Percentiles rank a stretch among this genome's conserved stretches.
Evolutionary conservation across 108 stramenopile species (phyloP).

Genomic region (Nitzschia sp.): DNA sequence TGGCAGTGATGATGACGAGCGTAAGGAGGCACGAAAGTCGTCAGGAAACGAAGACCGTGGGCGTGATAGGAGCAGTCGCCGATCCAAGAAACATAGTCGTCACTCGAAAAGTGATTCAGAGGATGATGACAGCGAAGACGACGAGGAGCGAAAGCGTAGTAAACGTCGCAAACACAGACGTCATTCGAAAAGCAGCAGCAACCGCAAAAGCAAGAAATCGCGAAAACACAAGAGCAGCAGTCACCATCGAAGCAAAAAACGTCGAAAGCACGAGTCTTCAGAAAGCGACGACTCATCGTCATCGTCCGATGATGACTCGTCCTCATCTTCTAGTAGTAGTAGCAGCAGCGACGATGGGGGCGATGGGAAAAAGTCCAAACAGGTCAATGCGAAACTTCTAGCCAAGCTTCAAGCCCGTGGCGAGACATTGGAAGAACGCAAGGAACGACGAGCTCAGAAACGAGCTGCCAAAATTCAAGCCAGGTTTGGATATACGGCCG

Average conservation of each 20-base stretch:
- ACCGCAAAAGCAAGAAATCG: slow-evolving; percentile 29
- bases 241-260: slow-evolving; percentile 31
- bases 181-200: slow-evolving; percentile 1
- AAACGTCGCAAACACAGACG: slow-evolving; percentile 21
- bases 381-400: slow-evolving; percentile 60
- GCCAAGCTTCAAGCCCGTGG: slow-evolving; percentile 69
- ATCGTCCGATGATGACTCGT: neutral
- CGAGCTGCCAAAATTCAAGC: slow-evolving; percentile 79
- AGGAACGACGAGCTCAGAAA: slow-evolving; percentile 74
- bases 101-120: slow-evolving; percentile 7
- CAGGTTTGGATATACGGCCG: slow-evolving; percentile 94
- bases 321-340: slow-evolving; percentile 3
- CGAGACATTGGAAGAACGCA: slow-evolving; percentile 85
- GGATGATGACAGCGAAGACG: neutral
- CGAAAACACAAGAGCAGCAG: neutral
- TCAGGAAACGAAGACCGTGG: neutral
- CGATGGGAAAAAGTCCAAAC: slow-evolving; percentile 15
- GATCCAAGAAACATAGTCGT: slow-evolving; percentile 4
- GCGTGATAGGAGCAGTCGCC: slow-evolving; percentile 11
- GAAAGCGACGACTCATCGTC: slow-evolving; percentile 5
- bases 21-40: slow-evolving; percentile 1
- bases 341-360: slow-evolving; percentile 11
- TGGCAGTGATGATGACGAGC: neutral
- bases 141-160: slow-evolving; percentile 16
- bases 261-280: slow-evolving; percentile 32